A percentile compares a stretch with the other conserved stretches of the same genome.
Evolutionary conservation across 129 eudicot species (phyloP).

Genomic region (Sambucus nigra): DNA sequence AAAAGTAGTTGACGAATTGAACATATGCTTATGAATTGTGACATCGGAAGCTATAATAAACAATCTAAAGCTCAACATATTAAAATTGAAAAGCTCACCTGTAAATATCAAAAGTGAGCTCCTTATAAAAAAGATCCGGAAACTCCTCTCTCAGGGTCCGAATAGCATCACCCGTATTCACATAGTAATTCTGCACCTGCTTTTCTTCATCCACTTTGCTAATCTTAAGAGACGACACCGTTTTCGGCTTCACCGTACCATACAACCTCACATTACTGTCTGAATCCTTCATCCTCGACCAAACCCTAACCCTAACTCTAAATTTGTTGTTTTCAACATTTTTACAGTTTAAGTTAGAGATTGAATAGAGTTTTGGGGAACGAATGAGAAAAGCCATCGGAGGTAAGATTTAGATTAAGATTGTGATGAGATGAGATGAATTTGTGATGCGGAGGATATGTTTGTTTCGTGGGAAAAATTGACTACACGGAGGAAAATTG

Average conservation of each 20-base stretch:
- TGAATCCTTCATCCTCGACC: conserved; percentile 42
- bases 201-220: conserved; percentile 39
- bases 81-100: conserved; percentile 31
- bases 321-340: conserved; percentile 6
- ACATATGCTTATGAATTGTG: not conserved
- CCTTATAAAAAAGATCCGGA: conserved; percentile 51
- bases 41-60: not conserved
- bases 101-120: conserved; percentile 56
- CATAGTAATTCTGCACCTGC: conserved; percentile 62
- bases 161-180: conserved; percentile 76
- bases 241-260: conserved; percentile 26
- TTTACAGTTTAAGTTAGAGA: conserved; percentile 2
- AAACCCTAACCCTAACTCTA: conserved; percentile 29
- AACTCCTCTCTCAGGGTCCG: conserved; percentile 73
- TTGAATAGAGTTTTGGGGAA: conserved; percentile 18
- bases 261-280: conserved; percentile 21
- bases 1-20: not conserved
- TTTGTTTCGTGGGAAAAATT: no score
- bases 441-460: no score
- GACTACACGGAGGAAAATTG: no score
- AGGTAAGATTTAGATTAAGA: not conserved
- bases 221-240: conserved; percentile 27
- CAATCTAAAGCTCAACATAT: not conserved
- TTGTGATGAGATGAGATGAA: no score
- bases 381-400: conserved; percentile 18